These are phyloP conservation scores for Colletotrichum sp. DNA, from an alignment of 2,329 filamentous ascomycete species.

Conservation along the genomic window DNA sequence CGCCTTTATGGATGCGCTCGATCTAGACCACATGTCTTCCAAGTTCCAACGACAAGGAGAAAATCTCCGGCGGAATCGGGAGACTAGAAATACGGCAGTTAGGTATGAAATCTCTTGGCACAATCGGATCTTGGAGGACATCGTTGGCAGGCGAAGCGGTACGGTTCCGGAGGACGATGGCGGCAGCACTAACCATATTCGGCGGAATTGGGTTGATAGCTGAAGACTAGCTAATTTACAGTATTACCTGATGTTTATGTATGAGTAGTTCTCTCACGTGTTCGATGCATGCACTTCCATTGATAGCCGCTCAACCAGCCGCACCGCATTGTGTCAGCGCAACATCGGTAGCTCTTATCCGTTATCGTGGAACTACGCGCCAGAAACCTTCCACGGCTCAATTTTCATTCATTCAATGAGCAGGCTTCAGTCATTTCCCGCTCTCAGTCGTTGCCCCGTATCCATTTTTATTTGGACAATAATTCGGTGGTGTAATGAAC, in stretches of 20 bases:
- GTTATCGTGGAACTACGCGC: neutral
- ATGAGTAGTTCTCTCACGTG: neutral
- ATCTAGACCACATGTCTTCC: neutral
- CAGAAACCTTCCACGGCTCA: neutral
- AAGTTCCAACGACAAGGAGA: neutral
- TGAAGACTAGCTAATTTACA: neutral
- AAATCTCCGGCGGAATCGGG: neutral
- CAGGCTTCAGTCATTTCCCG: fast-evolving
- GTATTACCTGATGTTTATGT: neutral
- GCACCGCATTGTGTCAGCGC: neutral
- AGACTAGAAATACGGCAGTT: neutral
- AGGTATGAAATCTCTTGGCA: neutral
- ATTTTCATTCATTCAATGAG: neutral
- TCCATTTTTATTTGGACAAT: fast-evolving
- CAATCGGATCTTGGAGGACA: neutral
- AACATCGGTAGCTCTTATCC: neutral
- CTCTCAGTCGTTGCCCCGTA: neutral
- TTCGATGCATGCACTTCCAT: neutral
- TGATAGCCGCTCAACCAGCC: neutral
- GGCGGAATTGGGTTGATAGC: neutral
- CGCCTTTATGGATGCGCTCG: neutral
- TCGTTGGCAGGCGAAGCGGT: neutral
- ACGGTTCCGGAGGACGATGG: neutral
- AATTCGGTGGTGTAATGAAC: neutral
- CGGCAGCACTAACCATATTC: neutral